Evolutionary conservation across 2,329 filamentous ascomycete genomes (phyloP), one percentile per base, ranked within the genome.

Genomic region (Pseudogymnoascus sp.): DNA sequence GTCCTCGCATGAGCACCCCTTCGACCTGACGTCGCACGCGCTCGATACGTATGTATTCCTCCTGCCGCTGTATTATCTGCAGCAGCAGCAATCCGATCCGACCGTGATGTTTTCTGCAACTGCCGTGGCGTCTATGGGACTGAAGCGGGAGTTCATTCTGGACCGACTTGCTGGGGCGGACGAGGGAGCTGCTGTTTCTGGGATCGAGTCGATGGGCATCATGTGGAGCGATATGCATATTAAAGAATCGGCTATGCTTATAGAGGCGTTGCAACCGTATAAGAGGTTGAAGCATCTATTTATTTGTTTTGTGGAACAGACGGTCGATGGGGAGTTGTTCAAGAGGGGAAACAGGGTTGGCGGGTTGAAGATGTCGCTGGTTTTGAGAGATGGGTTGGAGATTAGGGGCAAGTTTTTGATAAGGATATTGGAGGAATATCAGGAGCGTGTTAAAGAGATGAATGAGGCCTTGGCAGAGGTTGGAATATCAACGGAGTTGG

Each of bases 181-280:
- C 3, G 48, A 55, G n/a, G 48, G 48, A 2, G 29, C 12, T 33
- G n/a, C 15, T 5, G 48, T 55, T 55, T 55, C 48, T 33, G 12
- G 15, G 48, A 55, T 55, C 3, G 48, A 55, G 48, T 55, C 48
- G 33, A 10, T 55, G 15, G 48, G 48, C 29, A 55, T 55, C 21
- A 55, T 55, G 48, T 55, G 48, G 48, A 55, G 29, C 29, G 48
- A 55, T 10, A 55, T 55, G 48, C 48, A 55, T 9, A 33, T 55
- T 33, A 55, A 55, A 17, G 29, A 55, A 2, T 10, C 48, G 5
- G 17, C 48, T n/a, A n/a, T 8, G 3, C 48, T 55, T 17, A 55
- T 55, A 55, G n/a, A 33, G 12, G 29, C 48, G 35, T 55, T 55
- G 7, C 29, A 55, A 33, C 48, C 48, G 15, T 55, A 21, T 21